phyloP scores from a whole-genome alignment of 1,284 basidiomycete genomes.

The Ceratobasidium theobromae region DNA sequence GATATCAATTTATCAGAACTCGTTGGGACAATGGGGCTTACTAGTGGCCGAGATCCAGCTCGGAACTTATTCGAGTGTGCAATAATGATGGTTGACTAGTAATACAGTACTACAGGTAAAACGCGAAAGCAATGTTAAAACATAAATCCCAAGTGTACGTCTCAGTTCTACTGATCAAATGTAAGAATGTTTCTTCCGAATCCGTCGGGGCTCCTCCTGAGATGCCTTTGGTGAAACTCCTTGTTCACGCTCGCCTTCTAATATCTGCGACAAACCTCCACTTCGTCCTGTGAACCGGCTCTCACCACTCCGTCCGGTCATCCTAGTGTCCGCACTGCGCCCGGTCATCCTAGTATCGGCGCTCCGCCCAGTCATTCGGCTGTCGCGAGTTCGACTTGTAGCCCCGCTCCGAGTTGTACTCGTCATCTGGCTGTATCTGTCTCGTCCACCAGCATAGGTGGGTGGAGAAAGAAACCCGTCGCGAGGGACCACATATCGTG shows the following conservation, averaged over 20 bases:
- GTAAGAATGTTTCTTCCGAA: neutral
- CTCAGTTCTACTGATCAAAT: neutral
- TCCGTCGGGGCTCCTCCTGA: neutral
- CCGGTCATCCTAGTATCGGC: neutral
- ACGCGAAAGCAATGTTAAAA: neutral
- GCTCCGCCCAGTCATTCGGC: neutral
- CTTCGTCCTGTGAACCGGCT: neutral
- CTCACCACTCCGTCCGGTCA: conserved; percentile 10
- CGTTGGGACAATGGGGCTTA: too few species aligned
- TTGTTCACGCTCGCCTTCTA: neutral
- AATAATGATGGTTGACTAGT: neutral
- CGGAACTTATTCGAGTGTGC: neutral
- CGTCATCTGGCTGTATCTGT: conserved; percentile 15
- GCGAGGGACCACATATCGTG: neutral
- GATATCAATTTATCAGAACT: too few species aligned
- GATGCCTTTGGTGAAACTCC: neutral
- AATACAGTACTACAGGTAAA: neutral
- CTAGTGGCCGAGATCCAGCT: neutral
- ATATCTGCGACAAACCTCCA: neutral
- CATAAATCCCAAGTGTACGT: neutral
- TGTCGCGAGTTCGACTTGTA: neutral
- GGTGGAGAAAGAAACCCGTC: conserved; percentile 14
- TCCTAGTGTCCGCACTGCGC: neutral
- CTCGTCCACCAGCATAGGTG: neutral
- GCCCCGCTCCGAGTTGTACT: conserved; percentile 17